These are phyloP conservation scores for Kondoa subrosea DNA, from an alignment of 768 basidiomycete species.

Conservation along the genomic window DNA sequence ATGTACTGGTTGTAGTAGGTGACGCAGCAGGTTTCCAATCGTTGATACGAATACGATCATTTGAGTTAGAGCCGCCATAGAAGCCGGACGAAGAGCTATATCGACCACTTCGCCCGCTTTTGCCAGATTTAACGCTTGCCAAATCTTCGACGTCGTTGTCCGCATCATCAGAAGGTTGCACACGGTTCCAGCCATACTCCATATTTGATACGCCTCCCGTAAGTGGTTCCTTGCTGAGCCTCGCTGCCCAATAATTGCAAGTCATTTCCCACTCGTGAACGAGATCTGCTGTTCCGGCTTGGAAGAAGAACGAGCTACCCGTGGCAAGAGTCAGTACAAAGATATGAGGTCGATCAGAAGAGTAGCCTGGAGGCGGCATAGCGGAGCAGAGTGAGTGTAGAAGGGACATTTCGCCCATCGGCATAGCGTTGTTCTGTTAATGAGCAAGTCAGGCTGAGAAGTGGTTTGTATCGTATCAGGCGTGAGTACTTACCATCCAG, in stretches of 20 bases:
- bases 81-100: constrained; percentile 35
- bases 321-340: constrained; percentile 80
- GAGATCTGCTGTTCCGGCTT: constrained; percentile 96
- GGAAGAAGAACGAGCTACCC: constrained; percentile 92
- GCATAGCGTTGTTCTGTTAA: constrained; percentile 60
- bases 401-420: constrained; percentile 65
- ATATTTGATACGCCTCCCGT: constrained; percentile 95
- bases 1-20: constrained; percentile 60
- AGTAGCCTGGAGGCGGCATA: constrained; percentile 81
- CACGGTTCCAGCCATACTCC: constrained; percentile 95
- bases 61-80: constrained; percentile 37
- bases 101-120: constrained; percentile 37
- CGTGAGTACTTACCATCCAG: constrained; percentile 61
- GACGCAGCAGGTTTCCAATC: constrained; percentile 90
- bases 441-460: background rate
- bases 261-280: constrained; percentile 97
- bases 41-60: constrained; percentile 54
- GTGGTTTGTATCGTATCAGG: background rate
- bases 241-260: constrained; percentile 98
- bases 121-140: constrained; percentile 23
- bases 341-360: constrained; percentile 73
- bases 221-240: constrained; percentile 85
- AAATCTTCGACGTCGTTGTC: constrained; percentile 32
- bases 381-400: constrained; percentile 75
- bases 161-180: constrained; percentile 29